Percentiles rank a stretch among this genome's conserved stretches.
Evolutionary conservation across 2,329 filamentous ascomycete genomes (phyloP).

Genomic region (Aspergillus proliferans): DNA sequence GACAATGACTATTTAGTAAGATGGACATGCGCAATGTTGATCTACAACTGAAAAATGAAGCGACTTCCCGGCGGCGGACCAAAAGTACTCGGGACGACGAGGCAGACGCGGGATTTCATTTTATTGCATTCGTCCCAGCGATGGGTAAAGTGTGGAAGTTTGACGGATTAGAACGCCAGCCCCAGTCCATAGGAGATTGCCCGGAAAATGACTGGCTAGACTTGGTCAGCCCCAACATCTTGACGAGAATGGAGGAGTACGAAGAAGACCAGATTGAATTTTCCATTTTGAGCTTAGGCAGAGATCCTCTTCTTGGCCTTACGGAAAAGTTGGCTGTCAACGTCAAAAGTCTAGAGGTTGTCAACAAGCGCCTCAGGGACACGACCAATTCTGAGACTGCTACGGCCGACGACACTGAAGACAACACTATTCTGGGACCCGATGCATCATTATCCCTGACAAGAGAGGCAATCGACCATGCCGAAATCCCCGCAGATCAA

Average conservation of each 20-base stretch:
- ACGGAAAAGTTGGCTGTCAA: slow-evolving; percentile 39
- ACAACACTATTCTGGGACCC: slow-evolving; percentile 24
- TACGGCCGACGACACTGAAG: slow-evolving; percentile 4
- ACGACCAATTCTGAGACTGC: not conserved
- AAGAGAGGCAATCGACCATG: slow-evolving; percentile 26
- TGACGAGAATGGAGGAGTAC: slow-evolving; percentile 61
- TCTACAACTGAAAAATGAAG: slow-evolving; percentile 50
- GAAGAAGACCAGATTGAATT: slow-evolving; percentile 64
- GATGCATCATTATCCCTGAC: slow-evolving; percentile 34
- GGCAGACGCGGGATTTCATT: slow-evolving; percentile 69
- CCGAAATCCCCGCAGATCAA: slow-evolving; percentile 19
- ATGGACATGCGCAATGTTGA: slow-evolving; percentile 72
- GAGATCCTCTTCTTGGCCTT: slow-evolving; percentile 54
- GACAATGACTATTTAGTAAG: slow-evolving; percentile 43
- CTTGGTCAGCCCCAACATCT: slow-evolving; percentile 58
- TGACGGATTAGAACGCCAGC: slow-evolving; percentile 72
- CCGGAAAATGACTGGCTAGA: slow-evolving; percentile 58
- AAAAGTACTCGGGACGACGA: slow-evolving; percentile 42
- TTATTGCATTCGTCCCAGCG: slow-evolving; percentile 78
- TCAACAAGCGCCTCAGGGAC: slow-evolving; percentile 26
- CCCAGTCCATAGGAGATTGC: slow-evolving; percentile 53
- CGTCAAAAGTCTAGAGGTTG: slow-evolving; percentile 37
- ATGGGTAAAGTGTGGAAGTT: slow-evolving; percentile 77
- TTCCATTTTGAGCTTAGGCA: slow-evolving; percentile 68
- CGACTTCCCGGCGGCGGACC: slow-evolving; percentile 30